These are phyloP conservation scores for Eucalyptus virginea DNA, from an alignment of 345 rosid genomes.

Conservation along the genomic window DNA sequence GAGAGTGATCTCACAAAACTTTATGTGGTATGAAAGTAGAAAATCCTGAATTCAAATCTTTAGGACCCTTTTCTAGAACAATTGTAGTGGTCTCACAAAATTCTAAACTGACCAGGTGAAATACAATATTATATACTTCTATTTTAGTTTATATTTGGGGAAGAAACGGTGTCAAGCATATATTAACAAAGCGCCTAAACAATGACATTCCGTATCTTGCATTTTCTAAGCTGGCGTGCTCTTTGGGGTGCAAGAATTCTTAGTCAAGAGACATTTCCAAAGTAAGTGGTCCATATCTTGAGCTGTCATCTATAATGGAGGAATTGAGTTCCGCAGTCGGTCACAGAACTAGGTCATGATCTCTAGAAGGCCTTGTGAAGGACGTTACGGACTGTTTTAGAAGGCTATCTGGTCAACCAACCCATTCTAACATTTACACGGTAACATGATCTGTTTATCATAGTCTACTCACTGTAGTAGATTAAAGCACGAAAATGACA, in stretches of 20 bases:
- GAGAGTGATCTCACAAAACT: not conserved
- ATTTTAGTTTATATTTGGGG: not conserved
- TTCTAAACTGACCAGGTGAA: not conserved
- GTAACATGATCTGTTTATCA: not conserved
- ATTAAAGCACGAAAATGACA: too few species aligned
- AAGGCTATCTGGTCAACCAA: not conserved
- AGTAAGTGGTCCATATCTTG: too few species aligned
- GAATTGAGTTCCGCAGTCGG: too few species aligned
- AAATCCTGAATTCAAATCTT: not conserved
- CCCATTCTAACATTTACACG: not conserved
- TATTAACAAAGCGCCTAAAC: not conserved
- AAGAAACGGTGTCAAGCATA: not conserved
- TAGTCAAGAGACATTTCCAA: not conserved
- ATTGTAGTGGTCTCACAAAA: fast-evolving
- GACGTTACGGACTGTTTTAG: not conserved
- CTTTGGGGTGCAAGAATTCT: not conserved
- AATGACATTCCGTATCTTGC: not conserved
- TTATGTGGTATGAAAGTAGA: fast-evolving
- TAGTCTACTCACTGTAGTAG: too few species aligned
- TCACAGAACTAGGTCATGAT: too few species aligned
- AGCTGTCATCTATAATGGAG: too few species aligned
- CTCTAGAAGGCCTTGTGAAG: too few species aligned
- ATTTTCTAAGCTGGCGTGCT: not conserved
- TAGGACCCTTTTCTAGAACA: not conserved
- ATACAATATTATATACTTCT: not conserved